Conservation (phyloP, 208 protist species). For the Trypanosoma platydactyli region DNA sequence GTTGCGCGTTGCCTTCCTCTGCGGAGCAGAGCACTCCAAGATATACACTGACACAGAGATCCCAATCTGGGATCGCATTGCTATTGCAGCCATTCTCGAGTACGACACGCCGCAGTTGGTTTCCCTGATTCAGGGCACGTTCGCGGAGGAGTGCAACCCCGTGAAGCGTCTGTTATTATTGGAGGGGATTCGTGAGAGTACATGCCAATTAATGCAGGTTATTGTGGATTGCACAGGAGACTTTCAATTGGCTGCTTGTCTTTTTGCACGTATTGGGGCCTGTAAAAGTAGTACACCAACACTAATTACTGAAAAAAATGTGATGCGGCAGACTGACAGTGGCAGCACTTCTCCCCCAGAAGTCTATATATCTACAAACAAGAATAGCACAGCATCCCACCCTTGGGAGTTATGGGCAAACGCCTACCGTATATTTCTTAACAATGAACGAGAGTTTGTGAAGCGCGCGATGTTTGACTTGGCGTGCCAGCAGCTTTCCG, state of each 20-base stretch:
- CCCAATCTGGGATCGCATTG: constrained; percentile 78
- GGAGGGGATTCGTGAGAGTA: constrained; percentile 53
- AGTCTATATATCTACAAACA: neutral
- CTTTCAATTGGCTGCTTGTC: constrained; percentile 82
- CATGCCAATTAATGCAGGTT: constrained; percentile 62
- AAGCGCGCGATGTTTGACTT: constrained; percentile 75
- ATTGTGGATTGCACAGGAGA: constrained; percentile 84
- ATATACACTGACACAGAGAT: constrained; percentile 36
- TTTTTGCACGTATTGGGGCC: constrained; percentile 76
- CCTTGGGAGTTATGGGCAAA: constrained; percentile 74
- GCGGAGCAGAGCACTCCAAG: constrained; percentile 26
- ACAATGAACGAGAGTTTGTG: constrained; percentile 76
- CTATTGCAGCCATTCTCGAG: constrained; percentile 65
- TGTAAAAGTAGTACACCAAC: neutral
- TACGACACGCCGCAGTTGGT: constrained; percentile 31
- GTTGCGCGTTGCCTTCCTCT: constrained; percentile 65
- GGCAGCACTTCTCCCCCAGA: neutral
- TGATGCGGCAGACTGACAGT: too few relatives aligned
- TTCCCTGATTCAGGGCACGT: constrained; percentile 33
- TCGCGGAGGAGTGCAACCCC: constrained; percentile 48
- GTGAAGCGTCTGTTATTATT: constrained; percentile 61
- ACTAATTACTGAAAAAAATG: too few relatives aligned
- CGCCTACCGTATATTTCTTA: constrained; percentile 76
- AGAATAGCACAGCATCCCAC: neutral
- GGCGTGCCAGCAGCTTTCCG: constrained; percentile 53